These are phyloP conservation scores for Aspergillus sp. DNA, from an alignment of 2,329 filamentous ascomycete species.

Conservation along the genomic window DNA sequence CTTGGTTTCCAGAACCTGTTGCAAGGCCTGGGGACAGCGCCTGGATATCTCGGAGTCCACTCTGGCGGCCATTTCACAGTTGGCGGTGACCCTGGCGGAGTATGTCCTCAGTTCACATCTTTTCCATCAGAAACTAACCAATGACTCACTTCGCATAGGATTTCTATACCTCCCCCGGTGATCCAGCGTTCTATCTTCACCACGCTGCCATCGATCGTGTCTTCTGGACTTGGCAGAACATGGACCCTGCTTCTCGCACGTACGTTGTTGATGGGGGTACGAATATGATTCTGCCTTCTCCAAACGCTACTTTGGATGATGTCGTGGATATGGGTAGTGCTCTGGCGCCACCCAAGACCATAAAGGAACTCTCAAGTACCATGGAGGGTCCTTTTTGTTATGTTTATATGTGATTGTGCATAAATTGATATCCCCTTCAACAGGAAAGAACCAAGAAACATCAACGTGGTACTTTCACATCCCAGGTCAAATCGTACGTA, in stretches of 20 bases:
- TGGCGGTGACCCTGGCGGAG: conserved; percentile 42
- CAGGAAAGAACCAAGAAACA: no score
- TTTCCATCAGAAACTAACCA: neutral
- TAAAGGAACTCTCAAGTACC: conserved; percentile 20
- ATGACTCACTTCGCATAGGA: conserved; percentile 27
- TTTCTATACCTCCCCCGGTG: conserved; percentile 43
- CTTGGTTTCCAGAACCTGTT: conserved; percentile 27
- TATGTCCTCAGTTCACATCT: conserved; percentile 1
- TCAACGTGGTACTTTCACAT: no score
- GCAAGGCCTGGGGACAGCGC: neutral
- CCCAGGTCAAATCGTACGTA: no score
- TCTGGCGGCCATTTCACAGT: conserved; percentile 47
- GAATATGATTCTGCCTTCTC: neutral
- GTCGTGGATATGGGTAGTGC: conserved; percentile 18
- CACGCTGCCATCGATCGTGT: conserved; percentile 47
- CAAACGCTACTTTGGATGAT: conserved; percentile 27
- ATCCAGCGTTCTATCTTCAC: conserved; percentile 48
- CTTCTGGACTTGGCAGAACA: conserved; percentile 51
- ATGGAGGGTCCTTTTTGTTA: conserved; percentile 25
- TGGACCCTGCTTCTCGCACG: conserved; percentile 7
- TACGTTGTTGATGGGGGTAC: neutral
- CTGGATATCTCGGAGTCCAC: conserved; percentile 41
- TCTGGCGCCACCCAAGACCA: conserved; percentile 12
- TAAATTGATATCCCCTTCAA: no score
- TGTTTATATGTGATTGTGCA: conserved; percentile 15